A percentile compares a stretch with the other conserved stretches of the same genome.
Conservation (phyloP, 2,329 filamentous ascomycete genomes). For the Nannizziopsis arthrosporioides region DNA sequence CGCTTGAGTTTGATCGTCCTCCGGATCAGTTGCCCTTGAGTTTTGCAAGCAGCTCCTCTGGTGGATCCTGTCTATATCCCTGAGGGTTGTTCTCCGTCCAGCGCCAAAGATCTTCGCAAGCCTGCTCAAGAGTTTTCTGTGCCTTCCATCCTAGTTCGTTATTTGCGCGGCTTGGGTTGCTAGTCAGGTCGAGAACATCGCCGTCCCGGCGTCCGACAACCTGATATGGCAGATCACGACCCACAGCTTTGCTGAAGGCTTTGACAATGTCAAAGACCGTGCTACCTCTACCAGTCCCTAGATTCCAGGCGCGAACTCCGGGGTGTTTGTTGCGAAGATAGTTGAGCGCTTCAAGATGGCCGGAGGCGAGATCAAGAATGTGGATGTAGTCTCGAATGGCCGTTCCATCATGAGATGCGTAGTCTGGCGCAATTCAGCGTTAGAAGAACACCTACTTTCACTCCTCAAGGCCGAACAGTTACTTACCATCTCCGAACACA, state of each 20-base stretch:
- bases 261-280: constrained; percentile 97
- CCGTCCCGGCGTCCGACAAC: constrained; percentile 71
- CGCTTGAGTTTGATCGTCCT: not conserved
- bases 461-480: not conserved
- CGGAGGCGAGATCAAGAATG: constrained; percentile 76
- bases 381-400: constrained; percentile 98
- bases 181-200: constrained; percentile 88
- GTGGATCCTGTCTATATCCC: constrained; percentile 87
- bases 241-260: constrained; percentile 79
- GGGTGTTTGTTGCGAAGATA: constrained; percentile 75
- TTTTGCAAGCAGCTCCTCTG: constrained; percentile 59
- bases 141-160: constrained; percentile 87
- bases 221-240: constrained; percentile 74
- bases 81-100: constrained; percentile 97
- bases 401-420: constrained; percentile 77
- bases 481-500: constrained; percentile 81
- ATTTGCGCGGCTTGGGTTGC: constrained; percentile 78
- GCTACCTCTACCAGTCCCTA: constrained; percentile 86
- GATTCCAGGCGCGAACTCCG: constrained; percentile 89
- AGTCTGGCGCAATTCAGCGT: constrained; percentile 49
- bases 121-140: constrained; percentile 77
- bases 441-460: constrained; percentile 3
- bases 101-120: constrained; percentile 86
- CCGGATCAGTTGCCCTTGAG: constrained; percentile 6
- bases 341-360: constrained; percentile 80